A percentile compares a stretch with the other conserved stretches of the same genome.
Conservation (phyloP, 257 asterid species). For the Cordia subcordata region DNA sequence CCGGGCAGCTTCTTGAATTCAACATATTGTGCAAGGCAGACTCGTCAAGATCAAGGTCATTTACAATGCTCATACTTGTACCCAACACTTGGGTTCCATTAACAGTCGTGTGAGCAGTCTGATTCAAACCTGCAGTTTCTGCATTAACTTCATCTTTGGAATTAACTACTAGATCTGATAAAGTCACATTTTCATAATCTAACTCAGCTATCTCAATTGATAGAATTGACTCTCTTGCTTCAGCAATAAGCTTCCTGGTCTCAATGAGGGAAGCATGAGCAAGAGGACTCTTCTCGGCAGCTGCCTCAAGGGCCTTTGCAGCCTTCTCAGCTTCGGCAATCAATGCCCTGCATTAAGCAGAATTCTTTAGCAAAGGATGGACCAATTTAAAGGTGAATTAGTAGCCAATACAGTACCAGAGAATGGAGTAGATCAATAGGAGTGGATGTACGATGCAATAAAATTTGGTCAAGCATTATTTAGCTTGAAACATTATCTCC, state of each 20-base stretch:
- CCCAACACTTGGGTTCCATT: constrained; percentile 46
- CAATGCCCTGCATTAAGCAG: constrained; percentile 50
- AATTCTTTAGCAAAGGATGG: not conserved
- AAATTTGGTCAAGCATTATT: too few species aligned
- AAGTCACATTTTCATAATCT: constrained; percentile 16
- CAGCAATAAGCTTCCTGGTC: constrained; percentile 68
- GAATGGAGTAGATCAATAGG: not conserved
- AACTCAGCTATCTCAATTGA: constrained; percentile 47
- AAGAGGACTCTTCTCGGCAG: constrained; percentile 58
- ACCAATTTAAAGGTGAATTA: not conserved
- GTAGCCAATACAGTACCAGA: not conserved
- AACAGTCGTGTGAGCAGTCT: constrained; percentile 19
- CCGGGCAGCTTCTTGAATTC: constrained; percentile 27
- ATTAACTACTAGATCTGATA: constrained; percentile 8
- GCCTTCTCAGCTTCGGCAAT: constrained; percentile 96
- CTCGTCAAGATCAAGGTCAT: constrained; percentile 21
- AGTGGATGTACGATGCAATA: too few species aligned
- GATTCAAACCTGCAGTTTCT: constrained; percentile 15
- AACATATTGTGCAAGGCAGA: constrained; percentile 26
- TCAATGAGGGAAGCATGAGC: constrained; percentile 69
- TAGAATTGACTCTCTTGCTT: constrained; percentile 54
- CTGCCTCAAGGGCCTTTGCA: constrained; percentile 64
- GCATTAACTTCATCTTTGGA: constrained; percentile 16
- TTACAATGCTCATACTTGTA: constrained; percentile 12
- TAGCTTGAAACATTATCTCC: too few species aligned